Percentiles rank a stretch among this genome's conserved stretches.
phyloP scores from a whole-genome alignment of 1,139 yeast genomes.

The Hyphopichia buzzinii region DNA sequence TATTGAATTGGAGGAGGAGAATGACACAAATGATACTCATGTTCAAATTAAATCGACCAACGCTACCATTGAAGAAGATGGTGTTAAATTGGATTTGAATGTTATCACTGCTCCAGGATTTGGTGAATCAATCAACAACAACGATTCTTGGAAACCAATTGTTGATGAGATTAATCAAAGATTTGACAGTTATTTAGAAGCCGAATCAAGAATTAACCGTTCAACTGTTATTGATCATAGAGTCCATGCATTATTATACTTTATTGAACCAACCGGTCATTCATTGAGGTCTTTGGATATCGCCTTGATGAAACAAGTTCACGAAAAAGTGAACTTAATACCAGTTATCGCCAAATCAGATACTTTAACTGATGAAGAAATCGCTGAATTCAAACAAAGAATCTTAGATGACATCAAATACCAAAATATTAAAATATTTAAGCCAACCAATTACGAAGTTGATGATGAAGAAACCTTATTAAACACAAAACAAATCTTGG shows the following conservation, averaged over 20 bases:
- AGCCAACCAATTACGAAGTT: constrained; percentile 74
- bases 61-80: constrained; percentile 86
- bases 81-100: constrained; percentile 80
- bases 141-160: constrained; percentile 90
- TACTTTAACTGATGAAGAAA: constrained; percentile 86
- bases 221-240: constrained; percentile 71
- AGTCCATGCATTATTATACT: constrained; percentile 83
- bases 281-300: constrained; percentile 86
- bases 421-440: constrained; percentile 76
- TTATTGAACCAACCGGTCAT: constrained; percentile 97
- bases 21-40: constrained; percentile 18
- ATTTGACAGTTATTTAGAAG: constrained; percentile 85
- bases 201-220: constrained; percentile 84
- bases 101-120: constrained; percentile 93
- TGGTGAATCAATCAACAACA: constrained; percentile 87
- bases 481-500: constrained; percentile 65
- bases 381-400: constrained; percentile 67
- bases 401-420: constrained; percentile 72
- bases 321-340: constrained; percentile 87
- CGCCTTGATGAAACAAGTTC: constrained; percentile 82
- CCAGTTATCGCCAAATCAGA: constrained; percentile 96
- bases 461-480: constrained; percentile 83
- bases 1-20: constrained; percentile 21
- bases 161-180: constrained; percentile 85
- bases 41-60: constrained; percentile 68